Evolutionary conservation across 179 eudicot genomes (phyloP).

Genomic region (Heliamphora pulchella): DNA sequence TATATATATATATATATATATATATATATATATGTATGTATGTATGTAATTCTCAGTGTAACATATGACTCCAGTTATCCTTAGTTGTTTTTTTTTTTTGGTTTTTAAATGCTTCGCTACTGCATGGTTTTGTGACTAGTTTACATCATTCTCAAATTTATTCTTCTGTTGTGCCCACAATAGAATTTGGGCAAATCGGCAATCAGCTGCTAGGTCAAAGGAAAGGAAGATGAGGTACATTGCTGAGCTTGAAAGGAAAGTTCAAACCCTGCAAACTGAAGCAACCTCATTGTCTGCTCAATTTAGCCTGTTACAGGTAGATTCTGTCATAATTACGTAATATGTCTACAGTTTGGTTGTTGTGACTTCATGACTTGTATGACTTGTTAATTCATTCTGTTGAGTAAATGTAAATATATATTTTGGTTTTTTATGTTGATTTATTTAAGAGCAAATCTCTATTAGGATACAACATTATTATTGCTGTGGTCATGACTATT

Average conservation of each 20-base stretch:
- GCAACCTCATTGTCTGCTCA: slow-evolving; percentile 83
- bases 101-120: not conserved
- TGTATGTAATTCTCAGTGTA: no score
- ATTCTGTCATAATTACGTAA: not conserved
- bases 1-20: no score
- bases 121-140: not conserved
- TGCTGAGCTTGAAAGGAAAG: slow-evolving; percentile 86
- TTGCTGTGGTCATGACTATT: no score
- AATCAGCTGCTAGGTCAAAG: slow-evolving; percentile 92
- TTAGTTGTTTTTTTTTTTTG: not conserved
- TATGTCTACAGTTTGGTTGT: not conserved
- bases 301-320: slow-evolving; percentile 74
- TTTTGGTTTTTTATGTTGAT: not conserved
- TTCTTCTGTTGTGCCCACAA: not conserved
- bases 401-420: not conserved
- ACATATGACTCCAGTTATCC: not conserved
- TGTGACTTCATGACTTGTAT: not conserved
- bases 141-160: not conserved
- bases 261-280: slow-evolving; percentile 82
- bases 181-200: slow-evolving; percentile 96
- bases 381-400: not conserved
- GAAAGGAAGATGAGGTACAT: slow-evolving; percentile 97
- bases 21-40: no score
- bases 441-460: not conserved
- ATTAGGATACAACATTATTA: not conserved